Evolutionary conservation across 2,329 filamentous ascomycete genomes (phyloP), one percentile per base, ranked within the genome.

Genomic region (Sporothrix globosa): DNA sequence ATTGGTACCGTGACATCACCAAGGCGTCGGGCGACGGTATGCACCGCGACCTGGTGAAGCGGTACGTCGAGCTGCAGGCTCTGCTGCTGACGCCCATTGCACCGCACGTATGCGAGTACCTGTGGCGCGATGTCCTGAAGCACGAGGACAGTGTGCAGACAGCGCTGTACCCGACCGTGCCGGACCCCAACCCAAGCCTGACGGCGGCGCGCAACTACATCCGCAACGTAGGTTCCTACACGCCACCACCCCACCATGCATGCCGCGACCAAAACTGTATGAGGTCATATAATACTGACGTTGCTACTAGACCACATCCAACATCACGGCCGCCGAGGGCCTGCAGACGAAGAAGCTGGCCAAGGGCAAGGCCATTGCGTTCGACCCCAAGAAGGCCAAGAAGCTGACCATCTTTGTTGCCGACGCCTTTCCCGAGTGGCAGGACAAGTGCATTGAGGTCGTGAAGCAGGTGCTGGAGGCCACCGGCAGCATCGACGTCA

Each of bases 21-120:
- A 88, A 86, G 72, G 89, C 91, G 30, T 90, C 91, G 5, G 91
- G 91, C 65, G 87, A 96, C 73, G 90, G 91, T 76, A 95, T 98
- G 90, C 94, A 98, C 83, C 87, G 88, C 75, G 91, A 93, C 74
- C 84, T 96, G 13, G 86, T 95, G 44, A 82, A 88, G 75, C 88
- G 90, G 75, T 99, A 96, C 81, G 89, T 97, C 74, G 91, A 96
- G 81, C 85, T 96, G 24, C 95, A 79, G 74, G 77, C 78, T 2
- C 77, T 79, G 60, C 85, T 97, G 77, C 83, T 98, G 75, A 87
- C 91, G 3, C 91, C 93, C 67, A 90, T 98, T 50, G 90, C 95
- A 2, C 95, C 96, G 71, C 96, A 99, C 81, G 98, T 93, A 91
- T 86, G 92, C 61, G 96, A 99, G 78, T 91, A 97, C 81, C 89